These are phyloP conservation scores for Cryphonectria naterciae DNA, from an alignment of 2,329 filamentous ascomycete species.

Conservation along the genomic window DNA sequence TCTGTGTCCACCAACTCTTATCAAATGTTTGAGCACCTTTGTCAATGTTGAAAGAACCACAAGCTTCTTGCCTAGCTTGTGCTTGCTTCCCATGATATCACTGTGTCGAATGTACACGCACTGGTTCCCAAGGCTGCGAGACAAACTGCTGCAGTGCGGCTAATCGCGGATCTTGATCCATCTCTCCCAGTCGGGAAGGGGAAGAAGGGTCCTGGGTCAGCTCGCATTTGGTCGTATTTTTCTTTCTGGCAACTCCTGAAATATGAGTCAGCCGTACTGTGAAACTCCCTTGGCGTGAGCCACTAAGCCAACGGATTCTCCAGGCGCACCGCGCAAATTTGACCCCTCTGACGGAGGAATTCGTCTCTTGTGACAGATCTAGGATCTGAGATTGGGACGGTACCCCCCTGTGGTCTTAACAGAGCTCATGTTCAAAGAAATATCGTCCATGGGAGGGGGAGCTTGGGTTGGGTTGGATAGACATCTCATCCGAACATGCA, in stretches of 20 bases:
- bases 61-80: no score
- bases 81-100: background rate
- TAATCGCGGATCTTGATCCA: background rate
- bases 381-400: background rate
- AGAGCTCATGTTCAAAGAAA: background rate
- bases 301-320: background rate
- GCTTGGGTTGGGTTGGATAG: background rate
- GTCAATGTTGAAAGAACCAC: no score
- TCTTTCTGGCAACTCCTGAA: background rate
- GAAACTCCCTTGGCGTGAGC: slow-evolving; percentile 1
- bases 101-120: background rate
- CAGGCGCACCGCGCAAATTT: background rate
- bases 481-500: background rate
- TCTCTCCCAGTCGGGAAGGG: background rate
- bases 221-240: background rate
- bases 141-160: background rate
- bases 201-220: background rate
- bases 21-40: no score
- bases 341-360: background rate
- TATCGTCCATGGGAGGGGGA: background rate
- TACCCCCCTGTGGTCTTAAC: background rate
- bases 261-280: background rate
- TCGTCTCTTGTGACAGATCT: slow-evolving; percentile 6
- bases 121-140: background rate
- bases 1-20: no score